phyloP scores from a whole-genome alignment of 169 alveolate species.

The Amoebophrya sp. region DNA sequence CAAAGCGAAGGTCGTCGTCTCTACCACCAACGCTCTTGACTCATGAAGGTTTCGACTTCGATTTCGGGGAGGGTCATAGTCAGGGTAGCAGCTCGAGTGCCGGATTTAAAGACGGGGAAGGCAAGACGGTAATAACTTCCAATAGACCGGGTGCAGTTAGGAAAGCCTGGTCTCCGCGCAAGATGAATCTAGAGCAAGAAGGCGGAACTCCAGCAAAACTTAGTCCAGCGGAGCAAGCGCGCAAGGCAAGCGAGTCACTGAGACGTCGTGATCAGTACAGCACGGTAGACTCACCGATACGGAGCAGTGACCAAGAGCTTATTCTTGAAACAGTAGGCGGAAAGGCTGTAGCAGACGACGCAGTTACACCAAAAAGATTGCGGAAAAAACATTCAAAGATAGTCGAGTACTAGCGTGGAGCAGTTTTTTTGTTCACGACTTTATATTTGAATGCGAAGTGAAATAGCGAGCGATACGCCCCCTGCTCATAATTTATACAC shows the following conservation, averaged over 20 bases:
- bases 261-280: neutral
- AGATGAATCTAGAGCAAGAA: neutral
- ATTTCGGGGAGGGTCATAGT: neutral
- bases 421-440: too few relatives aligned
- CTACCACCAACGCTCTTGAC: neutral
- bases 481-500: too few relatives aligned
- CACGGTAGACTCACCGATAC: neutral
- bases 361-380: neutral
- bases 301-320: neutral
- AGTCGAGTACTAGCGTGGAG: neutral
- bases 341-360: neutral
- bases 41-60: neutral
- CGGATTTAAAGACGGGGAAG: neutral
- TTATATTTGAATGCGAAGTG: too few relatives aligned
- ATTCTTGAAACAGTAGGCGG: neutral
- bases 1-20: neutral
- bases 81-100: neutral
- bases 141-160: too few relatives aligned
- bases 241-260: neutral
- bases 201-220: neutral
- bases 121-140: neutral
- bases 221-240: neutral
- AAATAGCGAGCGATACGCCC: too few relatives aligned
- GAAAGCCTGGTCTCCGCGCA: neutral
- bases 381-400: neutral